These are phyloP conservation scores for Recurvomyces mirabilis DNA, from an alignment of 495 filamentous ascomycete species.

Conservation along the genomic window DNA sequence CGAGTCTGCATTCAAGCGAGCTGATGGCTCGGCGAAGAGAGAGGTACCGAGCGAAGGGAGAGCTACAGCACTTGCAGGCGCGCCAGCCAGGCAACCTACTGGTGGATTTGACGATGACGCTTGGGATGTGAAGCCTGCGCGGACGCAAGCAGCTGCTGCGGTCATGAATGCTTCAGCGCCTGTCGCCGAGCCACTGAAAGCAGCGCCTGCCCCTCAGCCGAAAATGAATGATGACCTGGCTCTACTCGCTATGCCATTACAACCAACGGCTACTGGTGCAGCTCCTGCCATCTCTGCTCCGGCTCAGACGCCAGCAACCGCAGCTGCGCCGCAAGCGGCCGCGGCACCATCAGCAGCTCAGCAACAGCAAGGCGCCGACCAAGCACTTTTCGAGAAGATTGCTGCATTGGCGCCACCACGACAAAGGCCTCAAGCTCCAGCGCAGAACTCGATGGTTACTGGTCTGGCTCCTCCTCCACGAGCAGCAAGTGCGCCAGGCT, in stretches of 20 bases:
- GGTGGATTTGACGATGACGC: conserved; percentile 90
- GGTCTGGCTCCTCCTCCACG: conserved; percentile 70
- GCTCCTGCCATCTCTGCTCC: conserved; percentile 30
- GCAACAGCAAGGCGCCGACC: conserved; percentile 39
- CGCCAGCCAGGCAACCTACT: conserved; percentile 29
- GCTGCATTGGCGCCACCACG: conserved; percentile 35
- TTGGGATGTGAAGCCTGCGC: conserved; percentile 94
- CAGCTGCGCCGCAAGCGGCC: conserved; percentile 18
- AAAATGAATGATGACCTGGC: conserved; percentile 17
- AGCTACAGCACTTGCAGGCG: conserved; percentile 40
- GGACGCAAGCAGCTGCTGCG: conserved; percentile 35
- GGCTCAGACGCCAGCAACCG: conserved; percentile 32
- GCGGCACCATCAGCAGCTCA: too few relatives aligned
- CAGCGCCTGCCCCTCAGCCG: conserved; percentile 6
- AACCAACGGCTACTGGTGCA: conserved; percentile 8
- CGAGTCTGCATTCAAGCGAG: conserved; percentile 61
- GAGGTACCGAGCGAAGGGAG: conserved; percentile 44
- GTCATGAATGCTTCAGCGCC: not conserved
- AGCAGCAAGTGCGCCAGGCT: conserved; percentile 81
- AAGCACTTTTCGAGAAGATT: conserved; percentile 37
- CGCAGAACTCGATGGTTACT: conserved; percentile 45
- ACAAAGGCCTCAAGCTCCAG: conserved; percentile 58
- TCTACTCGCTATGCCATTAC: conserved; percentile 21
- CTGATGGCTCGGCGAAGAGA: not conserved
- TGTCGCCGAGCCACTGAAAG: not conserved